Percentiles rank a stretch among this genome's conserved stretches.
Evolutionary conservation across 257 asterid genomes (phyloP).

Genomic region (Eucommia ulmoides): DNA sequence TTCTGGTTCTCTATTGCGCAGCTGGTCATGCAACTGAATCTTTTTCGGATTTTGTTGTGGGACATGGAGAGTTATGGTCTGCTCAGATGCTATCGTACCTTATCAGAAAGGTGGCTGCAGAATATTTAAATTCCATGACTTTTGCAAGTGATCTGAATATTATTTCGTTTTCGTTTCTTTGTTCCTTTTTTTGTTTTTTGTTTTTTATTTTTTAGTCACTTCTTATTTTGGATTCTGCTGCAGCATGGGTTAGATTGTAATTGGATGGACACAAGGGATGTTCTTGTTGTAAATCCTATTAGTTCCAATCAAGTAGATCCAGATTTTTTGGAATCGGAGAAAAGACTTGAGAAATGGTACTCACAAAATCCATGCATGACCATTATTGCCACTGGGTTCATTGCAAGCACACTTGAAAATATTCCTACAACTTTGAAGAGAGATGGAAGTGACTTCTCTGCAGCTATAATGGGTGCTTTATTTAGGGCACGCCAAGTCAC

Average conservation of each 20-base stretch:
- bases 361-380: slow-evolving; percentile 49
- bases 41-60: slow-evolving; percentile 97
- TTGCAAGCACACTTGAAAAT: slow-evolving; percentile 78
- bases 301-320: slow-evolving; percentile 92
- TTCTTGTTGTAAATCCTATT: slow-evolving; percentile 75
- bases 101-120: slow-evolving; percentile 56
- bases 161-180: neutral
- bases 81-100: slow-evolving; percentile 71
- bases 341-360: slow-evolving; percentile 78
- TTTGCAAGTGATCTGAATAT: slow-evolving; percentile 6
- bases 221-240: slow-evolving; percentile 17
- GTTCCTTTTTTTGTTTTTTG: slow-evolving; percentile 1
- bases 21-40: slow-evolving; percentile 98
- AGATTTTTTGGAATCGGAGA: slow-evolving; percentile 67
- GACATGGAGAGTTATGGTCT: slow-evolving; percentile 98
- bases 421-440: slow-evolving; percentile 97
- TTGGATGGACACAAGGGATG: slow-evolving; percentile 98
- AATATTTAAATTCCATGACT: neutral
- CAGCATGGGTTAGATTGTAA: slow-evolving; percentile 63
- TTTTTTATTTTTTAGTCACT: slow-evolving; percentile 2
- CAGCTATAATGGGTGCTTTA: slow-evolving; percentile 96
- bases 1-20: no score
- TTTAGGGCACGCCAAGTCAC: slow-evolving; percentile 87
- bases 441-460: slow-evolving; percentile 99
- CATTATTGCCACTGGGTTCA: slow-evolving; percentile 88